Evolutionary conservation across 495 filamentous ascomycete species (phyloP), one percentile per base, ranked within the genome.

Genomic region (Podospora comata): DNA sequence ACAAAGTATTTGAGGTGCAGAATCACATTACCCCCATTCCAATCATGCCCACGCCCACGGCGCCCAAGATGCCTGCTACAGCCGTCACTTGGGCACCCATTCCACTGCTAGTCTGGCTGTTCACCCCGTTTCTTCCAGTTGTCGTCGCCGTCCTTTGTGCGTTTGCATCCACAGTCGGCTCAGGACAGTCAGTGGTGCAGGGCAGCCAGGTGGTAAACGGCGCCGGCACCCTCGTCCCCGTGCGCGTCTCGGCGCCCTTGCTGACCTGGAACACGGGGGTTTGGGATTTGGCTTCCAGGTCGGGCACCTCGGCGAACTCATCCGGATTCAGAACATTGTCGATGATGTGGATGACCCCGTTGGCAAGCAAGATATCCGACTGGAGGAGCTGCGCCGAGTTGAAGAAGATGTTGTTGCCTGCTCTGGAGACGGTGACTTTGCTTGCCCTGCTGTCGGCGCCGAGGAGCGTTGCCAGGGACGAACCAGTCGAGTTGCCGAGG

Each of bases 341-440:
- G 69, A 90, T 85, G 44, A 89, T 79, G 74, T 91, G 89, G 3
- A 91, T 74, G 16, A 91, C 87, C 68, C 89, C 89, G 64, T 89
- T 90, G n/a, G 80, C 77, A 60, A 90, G 70, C 0, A 92, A 81
- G 27, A 91, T 79, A 71, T 91, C 84, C 1, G 85, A 71, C 34
- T 77, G 69, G 11, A 89, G 70, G n/a, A 92, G 78, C 65, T 83
- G 78, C 0, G 88, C 84, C 11, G 75, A 74, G 73, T 85, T 83
- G 68, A 81, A 77, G 66, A 77, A 84, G 27, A 81, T 19, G 64
- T 67, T 72, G 65, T 73, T 71, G 26, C 68, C 73, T n/a, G 66
- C n/a, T 6, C 56, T 57, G 16, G 26, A 59, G 62, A 72, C 19
- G 44, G 58, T 59, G 27, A 68, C 28, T 28, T 54, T 67, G 19